phyloP scores from a whole-genome alignment of 441 rosid species.

The Breynia disticha region DNA sequence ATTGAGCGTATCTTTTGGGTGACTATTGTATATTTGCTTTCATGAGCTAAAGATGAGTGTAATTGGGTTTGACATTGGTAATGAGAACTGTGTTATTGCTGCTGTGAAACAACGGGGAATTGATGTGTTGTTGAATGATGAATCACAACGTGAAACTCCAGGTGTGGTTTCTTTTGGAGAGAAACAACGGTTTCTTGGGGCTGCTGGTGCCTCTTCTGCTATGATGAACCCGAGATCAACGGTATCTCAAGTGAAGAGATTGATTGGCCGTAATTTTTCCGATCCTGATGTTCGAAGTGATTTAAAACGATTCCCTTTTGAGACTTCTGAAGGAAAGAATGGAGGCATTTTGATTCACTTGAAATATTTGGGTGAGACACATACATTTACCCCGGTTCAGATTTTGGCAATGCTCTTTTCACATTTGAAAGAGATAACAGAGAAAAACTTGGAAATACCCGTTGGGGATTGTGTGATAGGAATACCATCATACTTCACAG shows the following conservation, averaged over 20 bases:
- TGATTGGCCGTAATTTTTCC: constrained; percentile 72
- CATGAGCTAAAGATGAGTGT: too few relatives aligned
- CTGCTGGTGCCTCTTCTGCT: constrained; percentile 95
- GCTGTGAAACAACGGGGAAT: constrained; percentile 96
- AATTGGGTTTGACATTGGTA: constrained; percentile 94
- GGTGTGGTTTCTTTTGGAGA: constrained; percentile 95
- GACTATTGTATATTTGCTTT: too few relatives aligned
- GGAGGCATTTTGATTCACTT: constrained; percentile 87
- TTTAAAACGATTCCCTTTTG: constrained; percentile 61
- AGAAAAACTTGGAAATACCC: constrained; percentile 70
- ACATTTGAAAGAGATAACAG: constrained; percentile 73
- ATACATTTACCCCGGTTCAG: constrained; percentile 78
- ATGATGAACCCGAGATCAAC: constrained; percentile 96
- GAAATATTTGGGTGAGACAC: constrained; percentile 66
- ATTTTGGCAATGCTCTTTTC: constrained; percentile 85
- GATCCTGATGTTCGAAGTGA: constrained; percentile 96
- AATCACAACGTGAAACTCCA: constrained; percentile 96
- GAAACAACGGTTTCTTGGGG: constrained; percentile 94
- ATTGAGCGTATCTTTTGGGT: too few relatives aligned
- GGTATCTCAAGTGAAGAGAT: constrained; percentile 77
- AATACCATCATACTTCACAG: constrained; percentile 88
- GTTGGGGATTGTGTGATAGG: constrained; percentile 97
- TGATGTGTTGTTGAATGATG: constrained; percentile 94
- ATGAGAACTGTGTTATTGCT: constrained; percentile 87
- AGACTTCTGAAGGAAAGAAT: constrained; percentile 71